Percentiles rank a stretch among this genome's conserved stretches.
phyloP scores from a whole-genome alignment of 805 yeast species.

The Yamadazyma akitaensis region DNA sequence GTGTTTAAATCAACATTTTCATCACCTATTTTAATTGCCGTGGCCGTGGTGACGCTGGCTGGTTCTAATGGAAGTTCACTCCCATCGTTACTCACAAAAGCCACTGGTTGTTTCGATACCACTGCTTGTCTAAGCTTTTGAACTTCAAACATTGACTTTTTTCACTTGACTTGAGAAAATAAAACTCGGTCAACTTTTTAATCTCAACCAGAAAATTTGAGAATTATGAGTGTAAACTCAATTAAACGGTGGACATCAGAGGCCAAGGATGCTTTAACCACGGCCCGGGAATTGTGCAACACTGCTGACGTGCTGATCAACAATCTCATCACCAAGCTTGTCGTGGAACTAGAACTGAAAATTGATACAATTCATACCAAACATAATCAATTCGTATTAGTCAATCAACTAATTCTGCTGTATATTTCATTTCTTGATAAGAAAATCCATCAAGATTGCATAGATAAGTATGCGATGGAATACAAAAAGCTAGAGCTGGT shows the following conservation, averaged over 20 bases:
- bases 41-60: slow-evolving; percentile 30
- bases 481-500: slow-evolving; percentile 21
- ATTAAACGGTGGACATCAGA: slow-evolving; percentile 22
- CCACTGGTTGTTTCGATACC: slow-evolving; percentile 4
- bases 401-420: slow-evolving; percentile 6
- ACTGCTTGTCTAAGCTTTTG: slow-evolving; percentile 10
- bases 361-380: slow-evolving; percentile 16
- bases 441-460: slow-evolving; percentile 12
- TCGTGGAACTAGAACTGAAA: slow-evolving; percentile 20
- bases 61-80: neutral
- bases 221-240: neutral
- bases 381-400: slow-evolving; percentile 14
- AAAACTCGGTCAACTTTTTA: neutral
- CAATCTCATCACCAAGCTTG: slow-evolving; percentile 20
- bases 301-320: slow-evolving; percentile 32
- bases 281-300: slow-evolving; percentile 31
- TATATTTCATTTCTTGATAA: slow-evolving; percentile 12
- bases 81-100: slow-evolving; percentile 1
- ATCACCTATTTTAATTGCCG: slow-evolving; percentile 30
- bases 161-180: too few relatives aligned
- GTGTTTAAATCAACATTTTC: slow-evolving; percentile 35
- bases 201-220: neutral
- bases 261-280: slow-evolving; percentile 17
- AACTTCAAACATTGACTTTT: slow-evolving; percentile 2
- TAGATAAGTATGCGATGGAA: slow-evolving; percentile 11